Conservation (phyloP, 495 filamentous ascomycete genomes). For the Aspergillus panamensis region DNA sequence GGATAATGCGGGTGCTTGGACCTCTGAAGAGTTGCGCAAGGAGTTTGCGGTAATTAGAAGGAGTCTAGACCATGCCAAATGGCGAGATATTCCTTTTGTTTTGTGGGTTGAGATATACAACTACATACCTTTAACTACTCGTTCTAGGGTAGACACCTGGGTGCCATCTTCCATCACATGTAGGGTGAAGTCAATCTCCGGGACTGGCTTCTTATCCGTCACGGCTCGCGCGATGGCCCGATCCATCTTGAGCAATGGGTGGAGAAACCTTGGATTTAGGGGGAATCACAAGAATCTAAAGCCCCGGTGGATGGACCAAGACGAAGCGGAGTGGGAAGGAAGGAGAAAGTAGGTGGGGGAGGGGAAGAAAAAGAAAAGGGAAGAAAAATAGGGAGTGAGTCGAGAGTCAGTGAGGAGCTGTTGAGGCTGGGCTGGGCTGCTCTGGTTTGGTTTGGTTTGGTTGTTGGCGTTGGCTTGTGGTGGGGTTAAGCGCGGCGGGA, state of each 20-base stretch:
- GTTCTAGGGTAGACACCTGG: slow-evolving; percentile 89
- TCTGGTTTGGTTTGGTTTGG: neutral
- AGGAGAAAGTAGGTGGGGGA: slow-evolving; percentile 6
- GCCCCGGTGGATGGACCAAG: slow-evolving; percentile 15
- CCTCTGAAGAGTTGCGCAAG: slow-evolving; percentile 54
- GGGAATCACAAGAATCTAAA: slow-evolving; percentile 17
- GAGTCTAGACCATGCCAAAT: neutral
- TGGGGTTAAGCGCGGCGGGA: slow-evolving; percentile 24
- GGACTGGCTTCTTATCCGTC: slow-evolving; percentile 85
- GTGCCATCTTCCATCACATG: slow-evolving; percentile 97
- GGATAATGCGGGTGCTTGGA: slow-evolving; percentile 92
- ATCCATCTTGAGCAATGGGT: slow-evolving; percentile 37
- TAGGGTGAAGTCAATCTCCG: slow-evolving; percentile 97
- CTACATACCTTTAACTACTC: slow-evolving; percentile 89
- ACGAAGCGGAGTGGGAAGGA: slow-evolving; percentile 1
- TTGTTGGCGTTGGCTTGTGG: slow-evolving; percentile 16
- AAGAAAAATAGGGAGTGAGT: slow-evolving; percentile 1
- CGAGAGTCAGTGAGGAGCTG: slow-evolving; percentile 9
- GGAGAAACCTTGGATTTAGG: slow-evolving; percentile 7
- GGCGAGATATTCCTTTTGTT: neutral
- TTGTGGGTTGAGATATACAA: neutral
- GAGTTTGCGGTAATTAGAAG: slow-evolving; percentile 14
- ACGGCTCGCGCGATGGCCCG: slow-evolving; percentile 64
- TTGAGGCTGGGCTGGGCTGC: too few species aligned
- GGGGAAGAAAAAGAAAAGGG: slow-evolving; percentile 13